Evolutionary conservation across 2,329 filamentous ascomycete species (phyloP).

Genomic region (Xylaria sp.): DNA sequence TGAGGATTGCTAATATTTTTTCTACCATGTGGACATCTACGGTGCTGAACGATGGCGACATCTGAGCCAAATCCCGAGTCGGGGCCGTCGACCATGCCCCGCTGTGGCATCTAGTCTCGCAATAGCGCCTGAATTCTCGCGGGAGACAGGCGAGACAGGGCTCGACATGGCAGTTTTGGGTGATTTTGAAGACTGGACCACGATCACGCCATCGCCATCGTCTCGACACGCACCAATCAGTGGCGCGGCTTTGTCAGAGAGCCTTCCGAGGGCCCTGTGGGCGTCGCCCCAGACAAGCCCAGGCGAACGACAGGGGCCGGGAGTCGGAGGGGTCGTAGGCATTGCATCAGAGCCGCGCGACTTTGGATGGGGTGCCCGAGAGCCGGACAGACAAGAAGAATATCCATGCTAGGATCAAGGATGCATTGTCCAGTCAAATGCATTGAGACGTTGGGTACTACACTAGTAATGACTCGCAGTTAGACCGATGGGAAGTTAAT

Average conservation of each 20-base stretch:
- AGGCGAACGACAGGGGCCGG: conserved; percentile 40
- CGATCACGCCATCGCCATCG: conserved; percentile 49
- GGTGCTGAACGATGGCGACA: conserved; percentile 40
- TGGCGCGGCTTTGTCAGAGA: conserved; percentile 46
- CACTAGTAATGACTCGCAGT: conserved; percentile 11
- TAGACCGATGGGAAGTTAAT: neutral
- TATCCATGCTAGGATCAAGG: conserved; percentile 6
- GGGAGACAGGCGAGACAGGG: conserved; percentile 38
- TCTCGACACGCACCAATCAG: conserved; percentile 44
- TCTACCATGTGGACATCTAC: conserved; percentile 34
- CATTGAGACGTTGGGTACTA: neutral
- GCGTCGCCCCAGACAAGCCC: conserved; percentile 23
- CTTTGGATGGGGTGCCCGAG: conserved; percentile 38
- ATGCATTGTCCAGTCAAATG: neutral
- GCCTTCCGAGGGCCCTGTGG: conserved; percentile 35
- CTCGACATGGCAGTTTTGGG: conserved; percentile 25
- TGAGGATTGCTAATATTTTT: conserved; percentile 34
- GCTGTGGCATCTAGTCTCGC: conserved; percentile 36
- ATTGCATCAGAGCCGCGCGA: conserved; percentile 41
- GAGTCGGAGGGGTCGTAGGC: conserved; percentile 41
- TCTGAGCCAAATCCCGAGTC: conserved; percentile 37
- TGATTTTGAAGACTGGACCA: conserved; percentile 40
- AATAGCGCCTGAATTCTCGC: conserved; percentile 35
- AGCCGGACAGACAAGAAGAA: conserved; percentile 34
- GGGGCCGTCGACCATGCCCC: conserved; percentile 33